Evolutionary conservation across 257 asterid genomes (phyloP), one percentile per base, ranked within the genome.

Genomic region (Petunia secreta): DNA sequence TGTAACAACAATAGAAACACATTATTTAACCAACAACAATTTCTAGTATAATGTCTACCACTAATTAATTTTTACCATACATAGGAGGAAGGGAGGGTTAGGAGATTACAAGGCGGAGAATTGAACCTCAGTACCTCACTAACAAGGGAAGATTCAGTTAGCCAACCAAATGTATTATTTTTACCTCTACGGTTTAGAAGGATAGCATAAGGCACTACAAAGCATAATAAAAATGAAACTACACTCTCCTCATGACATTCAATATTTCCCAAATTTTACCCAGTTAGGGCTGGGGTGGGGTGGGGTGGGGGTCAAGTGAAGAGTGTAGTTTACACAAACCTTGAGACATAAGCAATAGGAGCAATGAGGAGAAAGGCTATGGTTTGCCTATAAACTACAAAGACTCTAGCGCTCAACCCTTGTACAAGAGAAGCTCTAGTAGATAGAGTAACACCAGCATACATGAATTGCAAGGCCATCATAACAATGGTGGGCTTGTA

Each of bases 331-430:
- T 57, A 39, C 2, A 10, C 6, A 10, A 59, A 85, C 90, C 88
- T 83, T 11, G 74, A 8, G 16, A 58, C 41, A 54, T 69, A 79
- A 6, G 88, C 90, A 8, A 83, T 9, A 16, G 90, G 90, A 48
- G 87, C 80, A 71, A 87, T 64, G 82, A 84, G 44, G 83, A 87
- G 63, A 84, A 91, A 83, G 59, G 95, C 97, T 11, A 86, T 39
- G 43, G 69, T 77, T 78, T 93, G 97, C 38, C 93, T 80, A 84
- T 93, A 93, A 53, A 87, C 90, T 39, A 91, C 97, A 83, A 89
- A 93, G 16, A 90, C 92, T 60, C 90, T 84, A 10, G 95, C 83
- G 81, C 91, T 91, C 80, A 89, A 82, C 46, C 89, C 93, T 82
- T 91, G 57, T 71, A 85, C 34, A 58, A 93, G 85, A 37, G 91